A percentile compares a stretch with the other conserved stretches of the same genome.
Conservation (phyloP, 129 eudicot genomes). For the Centrapalus pauciflorus region DNA sequence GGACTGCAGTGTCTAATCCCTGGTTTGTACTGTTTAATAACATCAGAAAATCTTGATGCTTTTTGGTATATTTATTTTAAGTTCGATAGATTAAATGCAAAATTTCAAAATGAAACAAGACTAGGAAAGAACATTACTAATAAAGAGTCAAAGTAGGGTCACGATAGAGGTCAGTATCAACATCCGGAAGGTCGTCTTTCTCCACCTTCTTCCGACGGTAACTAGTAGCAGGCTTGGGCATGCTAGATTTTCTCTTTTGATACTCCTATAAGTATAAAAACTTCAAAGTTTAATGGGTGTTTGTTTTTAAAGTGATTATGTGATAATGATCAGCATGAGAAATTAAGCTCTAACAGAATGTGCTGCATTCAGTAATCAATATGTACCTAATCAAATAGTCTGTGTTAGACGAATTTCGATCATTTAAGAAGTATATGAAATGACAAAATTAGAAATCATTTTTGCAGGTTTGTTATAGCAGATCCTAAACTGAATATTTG, state of each 20-base stretch:
- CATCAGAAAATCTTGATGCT: constrained; percentile 11
- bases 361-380: no score
- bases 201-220: constrained; percentile 85
- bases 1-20: constrained; percentile 60
- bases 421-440: no score
- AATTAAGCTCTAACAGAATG: no score
- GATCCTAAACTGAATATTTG: no score
- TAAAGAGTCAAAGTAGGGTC: constrained; percentile 80
- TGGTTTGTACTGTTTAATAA: constrained; percentile 59
- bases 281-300: not conserved
- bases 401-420: no score
- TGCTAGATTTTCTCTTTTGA: constrained; percentile 56
- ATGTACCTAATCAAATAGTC: no score
- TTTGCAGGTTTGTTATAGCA: no score
- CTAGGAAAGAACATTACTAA: constrained; percentile 41
- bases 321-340: no score
- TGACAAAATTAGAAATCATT: no score
- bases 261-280: constrained; percentile 46
- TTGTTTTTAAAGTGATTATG: no score
- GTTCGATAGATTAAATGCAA: not conserved
- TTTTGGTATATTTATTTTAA: not conserved
- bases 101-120: not conserved
- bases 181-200: constrained; percentile 78
- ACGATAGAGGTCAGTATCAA: constrained; percentile 56
- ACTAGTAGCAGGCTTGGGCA: constrained; percentile 76